Evolutionary conservation across 768 basidiomycete species (phyloP).

Genomic region (Royoungia palumana): DNA sequence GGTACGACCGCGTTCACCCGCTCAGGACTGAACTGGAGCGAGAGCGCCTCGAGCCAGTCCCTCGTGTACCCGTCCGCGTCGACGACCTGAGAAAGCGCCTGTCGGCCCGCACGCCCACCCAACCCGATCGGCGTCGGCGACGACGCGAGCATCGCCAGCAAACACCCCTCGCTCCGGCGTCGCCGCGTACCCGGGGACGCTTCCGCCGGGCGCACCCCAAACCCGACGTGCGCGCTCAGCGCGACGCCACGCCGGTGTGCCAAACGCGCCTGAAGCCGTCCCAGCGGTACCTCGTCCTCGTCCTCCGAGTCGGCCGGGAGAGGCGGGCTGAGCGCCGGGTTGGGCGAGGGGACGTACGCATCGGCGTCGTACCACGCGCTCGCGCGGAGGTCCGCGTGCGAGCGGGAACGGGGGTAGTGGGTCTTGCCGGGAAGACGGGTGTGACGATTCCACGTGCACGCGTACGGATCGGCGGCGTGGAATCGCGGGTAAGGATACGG

Average conservation of each 20-base stretch:
- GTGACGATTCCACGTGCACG: conserved; percentile 18
- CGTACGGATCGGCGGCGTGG: conserved; percentile 9
- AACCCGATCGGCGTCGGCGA: conserved; percentile 19
- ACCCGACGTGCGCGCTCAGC: not conserved
- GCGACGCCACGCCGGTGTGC: not conserved
- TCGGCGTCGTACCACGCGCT: conserved; percentile 13
- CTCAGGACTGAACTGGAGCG: conserved; percentile 7
- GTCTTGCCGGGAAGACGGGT: conserved; percentile 17
- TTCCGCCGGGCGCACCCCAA: not conserved
- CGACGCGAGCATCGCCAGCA: conserved; percentile 10
- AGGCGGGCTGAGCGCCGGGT: conserved; percentile 19
- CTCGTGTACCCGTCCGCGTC: conserved; percentile 4
- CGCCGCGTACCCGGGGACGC: conserved; percentile 6
- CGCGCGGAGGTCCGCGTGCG: conserved; percentile 1
- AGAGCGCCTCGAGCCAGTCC: conserved; percentile 22
- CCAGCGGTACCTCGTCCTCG: conserved; percentile 19
- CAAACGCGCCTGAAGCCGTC: conserved; percentile 10
- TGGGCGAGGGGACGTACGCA: conserved; percentile 15
- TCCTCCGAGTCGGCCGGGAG: conserved; percentile 4
- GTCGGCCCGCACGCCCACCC: not conserved
- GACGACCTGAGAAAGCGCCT: conserved; percentile 5
- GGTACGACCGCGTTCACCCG: not conserved
- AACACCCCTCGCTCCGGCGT: conserved; percentile 20
- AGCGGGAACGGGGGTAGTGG: conserved; percentile 5
- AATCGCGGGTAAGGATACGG: conserved; percentile 4